A percentile compares a stretch with the other conserved stretches of the same genome.
phyloP scores from a whole-genome alignment of 805 yeast genomes.

The Yarrowia deformans region DNA sequence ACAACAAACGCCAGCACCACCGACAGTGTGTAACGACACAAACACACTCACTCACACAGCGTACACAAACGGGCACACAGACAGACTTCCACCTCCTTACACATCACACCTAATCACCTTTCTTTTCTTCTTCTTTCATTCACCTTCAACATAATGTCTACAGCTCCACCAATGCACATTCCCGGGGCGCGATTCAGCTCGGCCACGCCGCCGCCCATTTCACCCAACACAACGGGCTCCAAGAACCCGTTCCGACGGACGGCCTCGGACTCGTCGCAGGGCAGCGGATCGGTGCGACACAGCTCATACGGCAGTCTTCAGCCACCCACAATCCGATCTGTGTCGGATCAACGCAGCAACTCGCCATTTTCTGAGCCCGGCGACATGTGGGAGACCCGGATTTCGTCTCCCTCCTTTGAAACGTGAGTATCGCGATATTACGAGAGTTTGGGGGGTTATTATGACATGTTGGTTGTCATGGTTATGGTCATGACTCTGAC shows the following conservation, averaged over 20 bases:
- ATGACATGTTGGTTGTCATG: constrained; percentile 5
- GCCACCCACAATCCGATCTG: constrained; percentile 29
- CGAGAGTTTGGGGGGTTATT: not conserved
- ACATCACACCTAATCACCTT: constrained; percentile 6
- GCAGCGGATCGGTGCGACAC: constrained; percentile 16
- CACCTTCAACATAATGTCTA: constrained; percentile 24
- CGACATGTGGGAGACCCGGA: constrained; percentile 22
- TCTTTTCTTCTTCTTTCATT: not conserved
- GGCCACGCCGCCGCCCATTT: constrained; percentile 32
- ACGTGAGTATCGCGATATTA: constrained; percentile 13
- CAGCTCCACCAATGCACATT: constrained; percentile 35
- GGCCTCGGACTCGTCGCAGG: constrained; percentile 38
- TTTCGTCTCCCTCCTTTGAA: constrained; percentile 5
- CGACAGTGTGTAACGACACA: not conserved
- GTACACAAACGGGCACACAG: not conserved
- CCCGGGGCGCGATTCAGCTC: constrained; percentile 30
- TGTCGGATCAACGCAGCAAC: constrained; percentile 35
- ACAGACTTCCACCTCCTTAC: not conserved
- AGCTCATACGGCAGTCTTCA: constrained; percentile 10
- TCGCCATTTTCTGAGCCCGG: constrained; percentile 21
- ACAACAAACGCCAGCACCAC: constrained; percentile 2
- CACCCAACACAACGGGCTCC: constrained; percentile 33
- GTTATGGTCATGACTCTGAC: not conserved
- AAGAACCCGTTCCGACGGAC: constrained; percentile 36
- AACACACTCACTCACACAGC: not conserved